A percentile compares a stretch with the other conserved stretches of the same genome.
Evolutionary conservation across 179 eudicot genomes (phyloP).

Genomic region (Silene noctiflora): DNA sequence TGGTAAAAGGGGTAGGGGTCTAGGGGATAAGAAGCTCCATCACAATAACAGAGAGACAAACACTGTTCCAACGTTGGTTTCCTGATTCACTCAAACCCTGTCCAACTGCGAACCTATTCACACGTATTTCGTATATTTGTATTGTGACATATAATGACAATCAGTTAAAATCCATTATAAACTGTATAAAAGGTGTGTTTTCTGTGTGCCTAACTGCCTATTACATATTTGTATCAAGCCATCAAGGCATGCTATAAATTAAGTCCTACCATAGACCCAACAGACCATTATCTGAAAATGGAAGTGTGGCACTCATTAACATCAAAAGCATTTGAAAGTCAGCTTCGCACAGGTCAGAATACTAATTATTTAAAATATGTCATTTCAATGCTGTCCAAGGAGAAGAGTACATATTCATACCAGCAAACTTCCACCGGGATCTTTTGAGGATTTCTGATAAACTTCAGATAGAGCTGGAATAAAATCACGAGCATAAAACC

Average conservation of each 20-base stretch:
- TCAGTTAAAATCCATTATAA: no score
- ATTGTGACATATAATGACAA: not conserved
- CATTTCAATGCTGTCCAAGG: not conserved
- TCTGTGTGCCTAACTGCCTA: not conserved
- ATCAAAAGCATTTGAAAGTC: not conserved
- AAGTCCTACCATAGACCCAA: not conserved
- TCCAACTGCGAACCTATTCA: not conserved
- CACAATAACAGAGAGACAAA: not conserved
- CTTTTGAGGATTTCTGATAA: conserved; percentile 56
- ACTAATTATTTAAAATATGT: not conserved
- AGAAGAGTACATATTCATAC: conserved; percentile 33
- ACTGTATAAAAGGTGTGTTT: not conserved
- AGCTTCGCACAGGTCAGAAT: not conserved
- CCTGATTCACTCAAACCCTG: not conserved
- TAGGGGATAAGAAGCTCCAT: not conserved
- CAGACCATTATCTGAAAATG: not conserved
- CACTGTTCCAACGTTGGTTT: not conserved
- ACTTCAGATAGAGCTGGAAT: conserved; percentile 52
- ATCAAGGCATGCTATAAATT: not conserved
- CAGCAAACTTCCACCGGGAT: conserved; percentile 80
- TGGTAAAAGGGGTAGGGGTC: not conserved
- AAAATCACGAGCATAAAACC: conserved; percentile 55
- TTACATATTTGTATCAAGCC: not conserved
- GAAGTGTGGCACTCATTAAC: not conserved
- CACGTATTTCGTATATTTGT: not conserved